Percentiles rank a stretch among this genome's conserved stretches.
Evolutionary conservation across 129 eudicot genomes (phyloP).

Genomic region (Centrapalus pauciflorus): DNA sequence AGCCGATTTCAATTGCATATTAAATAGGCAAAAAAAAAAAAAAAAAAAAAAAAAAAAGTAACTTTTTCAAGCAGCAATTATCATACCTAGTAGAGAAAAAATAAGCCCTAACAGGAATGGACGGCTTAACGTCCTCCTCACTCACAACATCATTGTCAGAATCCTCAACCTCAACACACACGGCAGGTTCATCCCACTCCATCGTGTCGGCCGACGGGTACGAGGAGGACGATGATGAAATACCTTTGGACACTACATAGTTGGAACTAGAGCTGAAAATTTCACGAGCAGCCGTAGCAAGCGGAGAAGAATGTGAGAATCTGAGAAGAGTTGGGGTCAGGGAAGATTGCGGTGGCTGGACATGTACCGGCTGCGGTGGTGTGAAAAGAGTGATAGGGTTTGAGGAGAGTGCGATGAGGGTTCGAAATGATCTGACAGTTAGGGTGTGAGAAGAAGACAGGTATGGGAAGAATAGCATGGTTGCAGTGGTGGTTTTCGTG

Average conservation of each 20-base stretch:
- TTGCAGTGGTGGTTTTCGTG: slow-evolving; percentile 16
- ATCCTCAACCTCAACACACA: slow-evolving; percentile 24
- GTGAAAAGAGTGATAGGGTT: slow-evolving; percentile 21
- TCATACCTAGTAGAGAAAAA: slow-evolving; percentile 88
- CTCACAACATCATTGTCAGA: slow-evolving; percentile 20
- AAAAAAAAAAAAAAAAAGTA: not conserved
- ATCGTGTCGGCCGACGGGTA: slow-evolving; percentile 29
- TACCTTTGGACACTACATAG: slow-evolving; percentile 28
- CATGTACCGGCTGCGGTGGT: not conserved
- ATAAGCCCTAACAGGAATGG: slow-evolving; percentile 84
- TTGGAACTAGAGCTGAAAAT: slow-evolving; percentile 11
- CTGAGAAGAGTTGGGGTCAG: slow-evolving; percentile 22
- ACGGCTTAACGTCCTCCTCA: slow-evolving; percentile 43
- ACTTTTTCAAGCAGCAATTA: not conserved
- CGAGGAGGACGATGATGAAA: slow-evolving; percentile 30
- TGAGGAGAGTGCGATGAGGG: slow-evolving; percentile 17
- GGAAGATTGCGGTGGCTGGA: not conserved
- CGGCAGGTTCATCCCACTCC: slow-evolving; percentile 44
- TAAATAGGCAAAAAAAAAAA: no score
- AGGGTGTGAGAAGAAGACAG: slow-evolving; percentile 32
- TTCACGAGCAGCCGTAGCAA: slow-evolving; percentile 10
- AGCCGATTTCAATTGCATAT: not conserved
- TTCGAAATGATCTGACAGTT: slow-evolving; percentile 23
- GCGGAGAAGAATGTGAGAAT: slow-evolving; percentile 17
- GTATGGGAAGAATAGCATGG: slow-evolving; percentile 15